Evolutionary conservation across 371 early-diverging fungal species (phyloP).

Genomic region (Apophysomyces variabilis): DNA sequence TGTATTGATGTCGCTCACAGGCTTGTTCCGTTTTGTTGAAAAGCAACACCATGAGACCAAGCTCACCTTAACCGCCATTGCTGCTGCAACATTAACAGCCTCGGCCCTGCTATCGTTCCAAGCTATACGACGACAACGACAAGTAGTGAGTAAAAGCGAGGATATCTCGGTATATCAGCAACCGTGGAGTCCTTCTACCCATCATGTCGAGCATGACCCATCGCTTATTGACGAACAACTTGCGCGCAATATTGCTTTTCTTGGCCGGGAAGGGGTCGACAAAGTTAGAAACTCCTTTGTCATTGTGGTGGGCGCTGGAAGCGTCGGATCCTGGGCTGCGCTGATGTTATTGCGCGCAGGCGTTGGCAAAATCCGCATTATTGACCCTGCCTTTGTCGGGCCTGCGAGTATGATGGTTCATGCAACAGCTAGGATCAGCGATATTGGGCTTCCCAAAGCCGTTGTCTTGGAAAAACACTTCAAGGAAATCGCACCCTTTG

Average conservation of each 20-base stretch:
- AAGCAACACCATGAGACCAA: conserved; percentile 26
- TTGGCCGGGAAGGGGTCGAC: conserved; percentile 82
- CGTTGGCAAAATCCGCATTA: conserved; percentile 80
- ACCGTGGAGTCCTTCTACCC: background rate
- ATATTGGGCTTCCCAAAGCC: conserved; percentile 89
- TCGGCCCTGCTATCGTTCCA: conserved; percentile 54
- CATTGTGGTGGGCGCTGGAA: conserved; percentile 95
- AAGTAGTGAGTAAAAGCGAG: conserved; percentile 15
- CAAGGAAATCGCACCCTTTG: conserved; percentile 76
- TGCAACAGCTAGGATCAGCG: conserved; percentile 83
- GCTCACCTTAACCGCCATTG: conserved; percentile 51
- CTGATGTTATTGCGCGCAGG: conserved; percentile 92
- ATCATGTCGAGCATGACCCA: conserved; percentile 51
- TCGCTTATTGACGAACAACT: conserved; percentile 84
- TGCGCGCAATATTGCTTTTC: conserved; percentile 86
- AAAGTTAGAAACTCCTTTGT: conserved; percentile 75
- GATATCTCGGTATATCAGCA: background rate
- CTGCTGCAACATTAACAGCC: conserved; percentile 64
- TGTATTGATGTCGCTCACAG: background rate
- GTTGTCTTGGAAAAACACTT: conserved; percentile 72
- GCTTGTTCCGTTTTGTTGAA: conserved; percentile 21
- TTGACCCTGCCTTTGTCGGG: conserved; percentile 92
- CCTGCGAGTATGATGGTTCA: conserved; percentile 87
- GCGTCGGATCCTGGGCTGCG: conserved; percentile 93
- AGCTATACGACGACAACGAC: conserved; percentile 39